Evolutionary conservation across 192 early-diverging fungal genomes (phyloP), one percentile per base, ranked within the genome.

Genomic region (Ambispora gerdemannii): DNA sequence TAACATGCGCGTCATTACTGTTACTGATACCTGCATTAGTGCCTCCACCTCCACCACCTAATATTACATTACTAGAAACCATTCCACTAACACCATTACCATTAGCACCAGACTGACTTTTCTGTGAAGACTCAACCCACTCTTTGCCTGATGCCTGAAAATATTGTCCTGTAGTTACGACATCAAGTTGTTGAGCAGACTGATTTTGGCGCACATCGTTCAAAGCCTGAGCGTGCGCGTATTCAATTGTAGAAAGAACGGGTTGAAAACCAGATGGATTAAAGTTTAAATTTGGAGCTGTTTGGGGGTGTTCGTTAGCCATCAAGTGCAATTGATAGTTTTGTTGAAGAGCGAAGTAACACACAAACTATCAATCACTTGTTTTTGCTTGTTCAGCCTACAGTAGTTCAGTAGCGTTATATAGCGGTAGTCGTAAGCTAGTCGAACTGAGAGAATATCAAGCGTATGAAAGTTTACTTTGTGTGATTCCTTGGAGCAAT

Each of bases 221-320:
- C 32, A 34, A 32, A 31, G 58, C 7, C 32, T 2, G 58, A 31
- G 15, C 32, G 7, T 30, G 13, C 7, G 31, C 10, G 8, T 60
- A 17, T 60, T 60, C 58, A 24, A 60, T 60, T 24, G n/a, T 7
- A 30, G 58, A 6, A 15, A 6, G 58, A 11, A 60, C 58, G n/a
- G 27, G 27, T 32, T 60, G 58, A 24, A 60, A 60, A 24, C 58
- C 58, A 6, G 58, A 30, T 31, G 58, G 31, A 60, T 60, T 60
- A n/a, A 34, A 43, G 43, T 20, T 25, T 10, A 43, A 6, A 15
- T 43, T 43, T 15, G 38, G 6, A 20, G 33, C 25, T 22, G 62
- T 11, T 63, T 43, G 36, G 27, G 15, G 24, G 24, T 63, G 62
- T 43, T 63, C 62, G 36, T 63, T 63, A 63, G 62, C 62, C 62